Conservation (phyloP, 78 protist genomes). For the Ministeria vibrans region DNA sequence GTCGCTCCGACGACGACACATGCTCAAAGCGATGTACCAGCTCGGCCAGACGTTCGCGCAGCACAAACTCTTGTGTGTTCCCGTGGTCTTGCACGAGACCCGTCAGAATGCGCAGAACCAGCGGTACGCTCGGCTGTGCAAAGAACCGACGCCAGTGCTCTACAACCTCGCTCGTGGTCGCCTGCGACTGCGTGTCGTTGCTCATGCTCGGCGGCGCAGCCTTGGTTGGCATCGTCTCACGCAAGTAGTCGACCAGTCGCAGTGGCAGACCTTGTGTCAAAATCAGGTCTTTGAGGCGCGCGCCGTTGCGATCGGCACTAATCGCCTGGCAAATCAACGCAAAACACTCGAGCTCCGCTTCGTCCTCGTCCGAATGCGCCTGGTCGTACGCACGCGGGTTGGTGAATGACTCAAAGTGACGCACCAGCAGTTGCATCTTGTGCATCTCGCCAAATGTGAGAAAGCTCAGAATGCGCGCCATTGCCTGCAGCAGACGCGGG, state of each 20-base stretch:
- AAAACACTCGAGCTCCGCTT: neutral
- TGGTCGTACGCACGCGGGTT: neutral
- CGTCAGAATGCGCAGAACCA: slow-evolving; percentile 40
- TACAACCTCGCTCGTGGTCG: no score
- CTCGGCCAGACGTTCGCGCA: slow-evolving; percentile 2
- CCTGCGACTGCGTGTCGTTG: no score
- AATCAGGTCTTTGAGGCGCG: neutral
- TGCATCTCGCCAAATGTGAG: slow-evolving; percentile 49
- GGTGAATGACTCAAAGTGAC: slow-evolving; percentile 7
- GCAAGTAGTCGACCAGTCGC: neutral
- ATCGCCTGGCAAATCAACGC: neutral
- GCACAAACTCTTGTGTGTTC: slow-evolving; percentile 33
- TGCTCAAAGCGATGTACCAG: slow-evolving; percentile 54
- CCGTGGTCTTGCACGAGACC: slow-evolving; percentile 45
- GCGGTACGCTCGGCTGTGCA: slow-evolving; percentile 51
- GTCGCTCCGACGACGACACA: slow-evolving; percentile 6
- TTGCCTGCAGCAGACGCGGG: slow-evolving; percentile 23
- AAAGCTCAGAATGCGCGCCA: slow-evolving; percentile 63
- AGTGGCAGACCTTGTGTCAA: neutral
- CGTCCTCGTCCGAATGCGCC: neutral
- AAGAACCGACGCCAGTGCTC: no score
- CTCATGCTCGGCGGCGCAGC: slow-evolving; percentile 23
- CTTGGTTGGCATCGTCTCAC: neutral
- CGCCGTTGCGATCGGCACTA: neutral
- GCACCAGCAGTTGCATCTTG: slow-evolving; percentile 8